Evolutionary conservation across 345 rosid genomes (phyloP), one percentile per base, ranked within the genome.

Genomic region (Citrus medica): DNA sequence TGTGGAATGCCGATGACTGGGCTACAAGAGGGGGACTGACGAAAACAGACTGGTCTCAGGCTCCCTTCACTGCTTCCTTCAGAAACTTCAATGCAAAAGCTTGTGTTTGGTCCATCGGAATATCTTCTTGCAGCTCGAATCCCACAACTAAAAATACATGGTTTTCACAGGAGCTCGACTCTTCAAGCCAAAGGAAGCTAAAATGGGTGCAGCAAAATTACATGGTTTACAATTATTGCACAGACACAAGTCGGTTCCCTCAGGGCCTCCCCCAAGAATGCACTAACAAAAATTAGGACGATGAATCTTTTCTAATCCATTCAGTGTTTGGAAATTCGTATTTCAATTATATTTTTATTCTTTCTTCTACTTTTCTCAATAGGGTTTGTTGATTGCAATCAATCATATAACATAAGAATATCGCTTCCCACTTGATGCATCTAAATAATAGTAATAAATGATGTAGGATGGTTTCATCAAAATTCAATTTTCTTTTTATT

Each of bases 1-100:
- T 90, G 4, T 90, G 91, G 94, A 88, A 90, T 78, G 93, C 89
- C 4, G 88, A 87, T 25, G 89, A 90, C 79, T 90, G 93, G 93
- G 91, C 91, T 9, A 92, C 95, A 13, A 83, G 93, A 58, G 92
- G 92, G 33, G 93, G 96, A 4, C 82, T 82, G 2, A 76, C 90
- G 27, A 92, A 90, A 82, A 89, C 88, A 3, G 92, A 92, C 71
- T 89, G 92, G 87, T 79, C 85, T 21, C 76, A 81, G 0, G 86
- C 92, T n/a, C 92, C 88, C 1, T 86, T 86, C 70, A 82, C 87
- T 3, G 88, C 90, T 55, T 80, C 86, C 25, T 84, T 80, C 75
- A 80, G 86, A 59, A 84, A 79, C 83, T 86, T 82, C 60, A 82
- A 77, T 60, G 89, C 76, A 6, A 64, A 83, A 27, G 86, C 87